phyloP scores from a whole-genome alignment of 805 yeast genomes.

The Candida chauliodis region DNA sequence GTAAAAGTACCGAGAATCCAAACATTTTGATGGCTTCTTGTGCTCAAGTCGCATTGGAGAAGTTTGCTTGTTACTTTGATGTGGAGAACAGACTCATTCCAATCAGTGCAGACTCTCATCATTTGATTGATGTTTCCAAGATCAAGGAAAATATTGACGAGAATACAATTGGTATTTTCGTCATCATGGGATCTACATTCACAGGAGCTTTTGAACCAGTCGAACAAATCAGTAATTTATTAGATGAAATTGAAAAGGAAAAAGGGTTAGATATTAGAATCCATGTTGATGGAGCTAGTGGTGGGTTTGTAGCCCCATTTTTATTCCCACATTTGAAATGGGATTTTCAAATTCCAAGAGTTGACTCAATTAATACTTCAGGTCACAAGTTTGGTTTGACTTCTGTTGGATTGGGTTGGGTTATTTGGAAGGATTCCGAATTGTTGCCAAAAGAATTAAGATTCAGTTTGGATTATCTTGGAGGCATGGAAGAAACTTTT shows the following conservation, averaged over 20 bases:
- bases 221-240: slow-evolving; percentile 51
- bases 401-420: slow-evolving; percentile 92
- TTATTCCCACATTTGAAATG: slow-evolving; percentile 70
- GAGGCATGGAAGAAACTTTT: slow-evolving; percentile 85
- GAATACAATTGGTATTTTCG: slow-evolving; percentile 88
- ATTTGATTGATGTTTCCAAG: slow-evolving; percentile 58
- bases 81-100: slow-evolving; percentile 79
- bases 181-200: slow-evolving; percentile 85
- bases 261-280: slow-evolving; percentile 71
- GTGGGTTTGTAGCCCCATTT: slow-evolving; percentile 87
- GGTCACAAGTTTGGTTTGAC: slow-evolving; percentile 93
- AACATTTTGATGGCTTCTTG: slow-evolving; percentile 89
- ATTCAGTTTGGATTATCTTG: slow-evolving; percentile 78
- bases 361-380: slow-evolving; percentile 79
- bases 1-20: slow-evolving; percentile 62
- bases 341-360: slow-evolving; percentile 80
- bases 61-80: slow-evolving; percentile 90
- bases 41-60: slow-evolving; percentile 92
- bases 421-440: slow-evolving; percentile 67
- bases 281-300: slow-evolving; percentile 93
- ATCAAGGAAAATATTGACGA: slow-evolving; percentile 73
- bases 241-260: slow-evolving; percentile 66
- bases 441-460: slow-evolving; percentile 68
- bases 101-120: slow-evolving; percentile 56
- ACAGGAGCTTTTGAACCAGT: slow-evolving; percentile 91